Base-by-base conservation (phyloP, 2,329 filamentous ascomycete species). In the Orbilia quercus region DNA sequence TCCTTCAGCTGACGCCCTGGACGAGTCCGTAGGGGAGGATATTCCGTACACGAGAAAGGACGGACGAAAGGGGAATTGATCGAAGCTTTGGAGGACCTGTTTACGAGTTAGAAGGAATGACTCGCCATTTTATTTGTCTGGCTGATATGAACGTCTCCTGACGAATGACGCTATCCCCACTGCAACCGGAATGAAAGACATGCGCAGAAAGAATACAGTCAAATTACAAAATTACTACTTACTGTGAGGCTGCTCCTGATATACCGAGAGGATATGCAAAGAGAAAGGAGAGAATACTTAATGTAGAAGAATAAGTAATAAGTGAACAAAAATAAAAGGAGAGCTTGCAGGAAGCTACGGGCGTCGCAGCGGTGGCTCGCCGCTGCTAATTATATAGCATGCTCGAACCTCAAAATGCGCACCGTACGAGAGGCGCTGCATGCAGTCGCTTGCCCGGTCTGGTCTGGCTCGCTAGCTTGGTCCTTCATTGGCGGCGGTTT, bases 161-260 rank as follows among this genome's bases (percentile, higher is more conserved):
- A 47, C 66, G 25, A 64, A 71, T 71, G 66, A 71, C 50, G 50
- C 66, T 71, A 63, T 63, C 34, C 50, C 50, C 28, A 36, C 66
- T 57, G 57, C 66, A 53, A 71, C 42, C 63, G 57, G 58, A 71
- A 71, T 71, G 66, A 31, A 31, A 5, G 4, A n/a, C 5, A 31
- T 31, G 28, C 5, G 28, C 4, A 31, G 28, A 31, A 9, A 9
- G 4, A 31, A 9, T 4, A 9, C 28, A 23, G 44, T 9, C 28
- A 38, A 7, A 6, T 54, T 7, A 25, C n/a, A 36, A n/a, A n/a
- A n/a, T n/a, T n/a, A n/a, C n/a, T 50, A 11, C 38, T 16, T 23
- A 20, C 18, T 38, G n/a, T n/a, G n/a, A n/a, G n/a, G n/a, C n/a
- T n/a, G n/a, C 28, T 31, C 4, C 9, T 31, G 28, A 9, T 31